These are phyloP conservation scores for Crataegus laevigata DNA, from an alignment of 306 rosid genomes.

Conservation along the genomic window DNA sequence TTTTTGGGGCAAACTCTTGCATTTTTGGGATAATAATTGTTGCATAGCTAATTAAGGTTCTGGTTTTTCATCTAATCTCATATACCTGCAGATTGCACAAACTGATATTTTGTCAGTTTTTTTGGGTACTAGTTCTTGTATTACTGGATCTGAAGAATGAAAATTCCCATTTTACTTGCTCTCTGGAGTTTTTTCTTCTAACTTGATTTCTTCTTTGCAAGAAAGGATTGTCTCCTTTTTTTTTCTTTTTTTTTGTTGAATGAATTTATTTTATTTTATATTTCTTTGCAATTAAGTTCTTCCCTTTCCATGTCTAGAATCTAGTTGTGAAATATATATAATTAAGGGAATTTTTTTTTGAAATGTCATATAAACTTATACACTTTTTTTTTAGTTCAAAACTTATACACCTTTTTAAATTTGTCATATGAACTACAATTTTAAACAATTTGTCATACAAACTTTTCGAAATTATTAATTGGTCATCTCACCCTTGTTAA, in stretches of 20 bases:
- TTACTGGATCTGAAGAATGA: background rate
- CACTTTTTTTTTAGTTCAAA: no score
- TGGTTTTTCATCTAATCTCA: background rate
- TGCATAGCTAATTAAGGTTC: background rate
- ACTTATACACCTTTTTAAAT: no score
- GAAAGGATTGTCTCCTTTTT: no score
- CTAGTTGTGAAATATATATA: background rate
- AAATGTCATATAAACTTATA: no score
- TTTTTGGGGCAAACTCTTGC: background rate
- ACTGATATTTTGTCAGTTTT: background rate
- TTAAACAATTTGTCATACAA: no score
- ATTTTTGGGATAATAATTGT: background rate
- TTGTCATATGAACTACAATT: no score
- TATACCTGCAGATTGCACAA: background rate
- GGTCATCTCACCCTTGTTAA: no score
- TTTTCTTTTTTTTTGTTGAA: no score
- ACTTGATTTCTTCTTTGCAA: background rate
- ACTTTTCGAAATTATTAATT: no score
- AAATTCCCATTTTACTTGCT: background rate
- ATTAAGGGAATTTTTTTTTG: no score
- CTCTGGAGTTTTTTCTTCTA: background rate
- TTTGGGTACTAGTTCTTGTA: background rate
- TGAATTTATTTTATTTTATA: no score
- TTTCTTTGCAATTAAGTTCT: background rate
- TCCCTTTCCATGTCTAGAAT: background rate